Evolutionary conservation across 1,284 basidiomycete species (phyloP).

Genomic region (Clitocybe nebularis): DNA sequence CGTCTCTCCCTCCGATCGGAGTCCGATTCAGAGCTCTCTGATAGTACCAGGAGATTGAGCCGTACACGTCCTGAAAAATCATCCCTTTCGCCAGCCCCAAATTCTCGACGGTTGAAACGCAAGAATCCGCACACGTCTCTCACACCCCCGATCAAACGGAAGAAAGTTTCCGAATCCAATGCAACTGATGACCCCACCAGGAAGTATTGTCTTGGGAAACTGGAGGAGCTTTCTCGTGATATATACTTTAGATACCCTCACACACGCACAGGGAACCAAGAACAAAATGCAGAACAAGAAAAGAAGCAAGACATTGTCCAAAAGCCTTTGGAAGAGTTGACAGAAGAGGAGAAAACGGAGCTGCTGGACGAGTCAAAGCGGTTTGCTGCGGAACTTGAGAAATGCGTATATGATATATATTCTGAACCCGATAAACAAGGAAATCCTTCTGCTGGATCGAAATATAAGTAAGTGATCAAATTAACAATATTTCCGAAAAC

Average conservation of each 20-base stretch:
- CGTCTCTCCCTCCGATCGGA: slow-evolving; percentile 38
- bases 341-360: slow-evolving; percentile 54
- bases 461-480: slow-evolving; percentile 71
- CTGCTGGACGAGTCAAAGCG: slow-evolving; percentile 50
- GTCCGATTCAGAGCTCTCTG: slow-evolving; percentile 35
- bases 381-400: slow-evolving; percentile 67
- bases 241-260: slow-evolving; percentile 69
- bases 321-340: slow-evolving; percentile 42
- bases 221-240: slow-evolving; percentile 62
- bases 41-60: slow-evolving; percentile 21
- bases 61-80: slow-evolving; percentile 24
- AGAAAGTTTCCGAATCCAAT: slow-evolving; percentile 34
- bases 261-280: slow-evolving; percentile 25
- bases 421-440: slow-evolving; percentile 75
- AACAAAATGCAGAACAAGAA: slow-evolving; percentile 9
- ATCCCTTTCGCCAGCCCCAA: slow-evolving; percentile 27
- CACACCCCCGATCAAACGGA: slow-evolving; percentile 40
- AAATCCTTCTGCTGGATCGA: slow-evolving; percentile 59
- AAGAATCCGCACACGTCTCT: slow-evolving; percentile 27
- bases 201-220: slow-evolving; percentile 72
- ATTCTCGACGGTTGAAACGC: slow-evolving; percentile 34
- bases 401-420: slow-evolving; percentile 67
- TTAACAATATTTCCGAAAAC: slow-evolving; percentile 1
- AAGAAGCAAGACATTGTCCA: slow-evolving; percentile 22
- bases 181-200: slow-evolving; percentile 64